These are phyloP conservation scores for Corynespora cassiicola DNA, from an alignment of 2,329 filamentous ascomycete genomes.

Conservation along the genomic window DNA sequence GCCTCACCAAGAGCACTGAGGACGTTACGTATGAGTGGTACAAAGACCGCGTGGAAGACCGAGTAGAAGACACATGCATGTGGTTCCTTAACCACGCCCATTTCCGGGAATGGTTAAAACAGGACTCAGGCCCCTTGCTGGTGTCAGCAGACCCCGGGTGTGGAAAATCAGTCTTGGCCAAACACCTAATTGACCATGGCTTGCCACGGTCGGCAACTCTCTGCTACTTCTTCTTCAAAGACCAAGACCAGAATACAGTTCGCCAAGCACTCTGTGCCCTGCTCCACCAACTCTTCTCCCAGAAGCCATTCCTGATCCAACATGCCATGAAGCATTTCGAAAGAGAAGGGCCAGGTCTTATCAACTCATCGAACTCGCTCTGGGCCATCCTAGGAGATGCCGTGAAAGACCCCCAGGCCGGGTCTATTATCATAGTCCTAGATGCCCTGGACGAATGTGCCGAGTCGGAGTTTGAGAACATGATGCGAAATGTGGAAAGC, in stretches of 20 bases:
- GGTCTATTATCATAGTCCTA: constrained; percentile 21
- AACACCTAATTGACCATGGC: constrained; percentile 22
- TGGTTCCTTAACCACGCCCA: constrained; percentile 22
- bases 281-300: constrained; percentile 24
- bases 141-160: constrained; percentile 28
- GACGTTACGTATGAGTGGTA: constrained; percentile 28
- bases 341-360: constrained; percentile 15
- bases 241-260: constrained; percentile 24
- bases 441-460: constrained; percentile 26
- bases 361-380: constrained; percentile 23
- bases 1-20: constrained; percentile 18
- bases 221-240: constrained; percentile 32
- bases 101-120: constrained; percentile 21
- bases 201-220: constrained; percentile 20
- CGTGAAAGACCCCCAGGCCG: constrained; percentile 15
- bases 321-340: constrained; percentile 21
- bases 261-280: constrained; percentile 25
- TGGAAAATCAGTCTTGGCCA: constrained; percentile 28
- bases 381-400: constrained; percentile 19
- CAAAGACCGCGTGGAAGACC: constrained; percentile 23
- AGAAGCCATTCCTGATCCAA: constrained; percentile 18
- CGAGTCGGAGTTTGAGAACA: constrained; percentile 15
- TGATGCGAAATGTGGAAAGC: constrained; percentile 18
- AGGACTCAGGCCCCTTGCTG: constrained; percentile 22
- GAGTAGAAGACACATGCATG: constrained; percentile 24